These are phyloP conservation scores for Retiboletus flavoniger DNA, from an alignment of 1,284 basidiomycete genomes.

Conservation along the genomic window DNA sequence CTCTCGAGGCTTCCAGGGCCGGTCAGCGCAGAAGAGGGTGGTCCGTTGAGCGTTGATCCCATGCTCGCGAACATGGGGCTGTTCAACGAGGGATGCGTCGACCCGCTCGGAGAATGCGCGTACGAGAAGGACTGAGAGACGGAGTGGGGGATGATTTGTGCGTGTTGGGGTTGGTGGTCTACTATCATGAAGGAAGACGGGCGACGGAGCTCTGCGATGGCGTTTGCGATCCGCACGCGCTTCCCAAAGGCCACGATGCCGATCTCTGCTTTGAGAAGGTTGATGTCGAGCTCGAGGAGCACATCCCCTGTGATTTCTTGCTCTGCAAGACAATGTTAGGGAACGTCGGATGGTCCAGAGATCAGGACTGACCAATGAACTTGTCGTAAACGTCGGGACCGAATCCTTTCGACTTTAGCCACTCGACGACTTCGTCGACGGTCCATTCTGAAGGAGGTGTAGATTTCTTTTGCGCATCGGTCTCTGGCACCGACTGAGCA, in stretches of 20 bases:
- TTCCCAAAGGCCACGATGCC: conserved; percentile 95
- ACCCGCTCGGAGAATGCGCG: conserved; percentile 38
- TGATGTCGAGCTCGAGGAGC: conserved; percentile 89
- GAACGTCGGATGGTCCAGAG: not conserved
- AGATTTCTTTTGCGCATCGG: conserved; percentile 17
- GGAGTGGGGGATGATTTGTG: conserved; percentile 45
- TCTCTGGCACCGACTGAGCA: conserved; percentile 12
- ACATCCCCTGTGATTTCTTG: conserved; percentile 99
- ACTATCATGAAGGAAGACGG: conserved; percentile 57
- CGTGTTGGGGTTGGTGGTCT: conserved; percentile 35
- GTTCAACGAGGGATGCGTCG: conserved; percentile 37
- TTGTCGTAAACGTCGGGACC: conserved; percentile 81
- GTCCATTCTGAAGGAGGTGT: conserved; percentile 74
- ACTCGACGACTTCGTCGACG: conserved; percentile 88
- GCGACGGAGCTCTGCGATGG: conserved; percentile 85
- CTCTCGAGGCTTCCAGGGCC: conserved; percentile 41
- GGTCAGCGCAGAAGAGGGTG: conserved; percentile 24
- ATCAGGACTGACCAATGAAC: conserved; percentile 66
- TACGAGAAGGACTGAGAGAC: conserved; percentile 36
- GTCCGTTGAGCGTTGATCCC: conserved; percentile 26
- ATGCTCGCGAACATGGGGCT: conserved; percentile 35
- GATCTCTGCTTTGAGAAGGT: conserved; percentile 91
- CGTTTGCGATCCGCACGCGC: conserved; percentile 89
- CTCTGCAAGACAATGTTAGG: conserved; percentile 47
- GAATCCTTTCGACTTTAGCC: conserved; percentile 85